Evolutionary conservation across 768 basidiomycete genomes (phyloP), one percentile per base, ranked within the genome.

Genomic region (Russula brevipes): DNA sequence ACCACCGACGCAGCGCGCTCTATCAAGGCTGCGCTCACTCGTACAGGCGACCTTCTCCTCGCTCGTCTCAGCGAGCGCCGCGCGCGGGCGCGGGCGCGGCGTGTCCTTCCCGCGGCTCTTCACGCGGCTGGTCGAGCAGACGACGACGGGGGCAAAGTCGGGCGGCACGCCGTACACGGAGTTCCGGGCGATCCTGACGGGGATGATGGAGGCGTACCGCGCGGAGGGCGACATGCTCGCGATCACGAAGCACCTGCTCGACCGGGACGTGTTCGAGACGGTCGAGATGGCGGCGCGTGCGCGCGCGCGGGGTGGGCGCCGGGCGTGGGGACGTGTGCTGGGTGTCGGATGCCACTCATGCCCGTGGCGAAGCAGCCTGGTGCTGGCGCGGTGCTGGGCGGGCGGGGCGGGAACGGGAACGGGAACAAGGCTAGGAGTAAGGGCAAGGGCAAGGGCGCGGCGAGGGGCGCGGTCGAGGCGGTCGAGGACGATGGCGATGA

Each of bases 191-290:
- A 94, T 99, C 63, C 79, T 99, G 36, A 87, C 86, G 0, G 89
- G 92, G n/a, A 99, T 98, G 92, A 75, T 98, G 69, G 94, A 96
- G 70, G 89, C 93, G 2, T 98, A 98, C 76, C 85, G 88, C 44
- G 85, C 89, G 4, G 95, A 99, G 66, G 91, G 90, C 33, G 95
- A 98, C 67, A 85, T 95, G 80, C 77, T 98, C 31, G 75, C 80
- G 47, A 94, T 96, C 69, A 89, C 93, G 30, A 91, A 88, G 66
- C 85, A 85, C 63, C 76, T 98, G 50, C 78, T 94, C 47, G 82
- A 89, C 65, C 81, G 88, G 38, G 96, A 98, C 72, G 75, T 96
- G 53, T 94, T 91, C 67, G 83, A 86, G 59, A 81, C 82, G 0
- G 77, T 95, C 51, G 84, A 86, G 42, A 78, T 84, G 60, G 75